Evolutionary conservation across 1,284 basidiomycete genomes (phyloP).

Genomic region (Trichosporon asahii): DNA sequence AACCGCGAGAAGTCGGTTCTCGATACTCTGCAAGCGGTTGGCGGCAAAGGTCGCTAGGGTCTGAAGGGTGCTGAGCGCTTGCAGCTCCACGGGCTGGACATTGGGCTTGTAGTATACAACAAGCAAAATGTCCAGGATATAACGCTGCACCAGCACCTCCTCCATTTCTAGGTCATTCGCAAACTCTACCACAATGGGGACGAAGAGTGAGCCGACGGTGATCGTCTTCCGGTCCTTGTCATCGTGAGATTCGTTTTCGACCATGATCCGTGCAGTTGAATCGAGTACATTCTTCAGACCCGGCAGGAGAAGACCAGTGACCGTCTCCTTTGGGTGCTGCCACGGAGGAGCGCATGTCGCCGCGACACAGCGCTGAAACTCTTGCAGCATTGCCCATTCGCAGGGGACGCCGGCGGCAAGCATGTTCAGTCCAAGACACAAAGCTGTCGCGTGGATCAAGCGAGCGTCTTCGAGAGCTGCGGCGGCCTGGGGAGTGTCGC

Average conservation of each 20-base stretch:
- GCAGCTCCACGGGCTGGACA: constrained; percentile 33
- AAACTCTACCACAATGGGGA: constrained; percentile 38
- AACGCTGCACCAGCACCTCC: constrained; percentile 33
- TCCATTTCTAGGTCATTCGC: constrained; percentile 27
- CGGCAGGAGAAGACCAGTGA: constrained; percentile 36
- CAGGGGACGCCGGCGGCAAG: constrained; percentile 35
- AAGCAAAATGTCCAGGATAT: constrained; percentile 39
- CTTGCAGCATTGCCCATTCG: constrained; percentile 33
- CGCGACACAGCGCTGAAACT: constrained; percentile 44
- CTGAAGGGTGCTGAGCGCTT: constrained; percentile 32
- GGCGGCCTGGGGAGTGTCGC: constrained; percentile 21
- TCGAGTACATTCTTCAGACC: constrained; percentile 37
- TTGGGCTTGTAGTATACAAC: constrained; percentile 47
- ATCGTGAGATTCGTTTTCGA: constrained; percentile 19
- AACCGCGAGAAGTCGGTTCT: constrained; percentile 38
- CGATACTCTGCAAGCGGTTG: constrained; percentile 21
- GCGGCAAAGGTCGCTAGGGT: constrained; percentile 33
- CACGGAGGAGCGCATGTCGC: constrained; percentile 34
- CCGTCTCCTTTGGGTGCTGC: constrained; percentile 20
- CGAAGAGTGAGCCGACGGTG: constrained; percentile 40
- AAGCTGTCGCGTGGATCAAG: constrained; percentile 29
- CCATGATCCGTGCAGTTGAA: constrained; percentile 27
- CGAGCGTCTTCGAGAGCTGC: constrained; percentile 35
- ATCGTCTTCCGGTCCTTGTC: constrained; percentile 27
- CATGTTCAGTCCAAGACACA: constrained; percentile 41